Evolutionary conservation across 2,329 filamentous ascomycete species (phyloP), one percentile per base, ranked within the genome.

Genomic region (Trichoderma polysporum): DNA sequence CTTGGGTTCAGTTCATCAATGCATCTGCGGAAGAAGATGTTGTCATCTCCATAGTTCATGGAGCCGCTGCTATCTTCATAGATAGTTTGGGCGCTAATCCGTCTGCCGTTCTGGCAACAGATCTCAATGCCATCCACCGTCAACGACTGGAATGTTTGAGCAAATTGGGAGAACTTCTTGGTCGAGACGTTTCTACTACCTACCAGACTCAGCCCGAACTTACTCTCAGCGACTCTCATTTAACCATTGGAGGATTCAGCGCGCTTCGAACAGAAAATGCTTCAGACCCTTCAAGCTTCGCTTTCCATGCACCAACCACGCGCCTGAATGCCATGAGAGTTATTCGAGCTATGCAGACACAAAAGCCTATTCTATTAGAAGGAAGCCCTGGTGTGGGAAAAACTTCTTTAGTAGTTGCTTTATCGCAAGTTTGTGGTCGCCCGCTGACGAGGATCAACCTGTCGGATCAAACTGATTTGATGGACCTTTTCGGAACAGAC

Each of bases 341-440:
- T 35, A 86, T 96, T 65, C 89, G 95, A 69, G 96, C 94, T 15
- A 82, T 99, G 68, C 93, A 97, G 74, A 88, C 97, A 64, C 85
- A 88, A 61, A 97, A 97, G 75, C 94, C 95, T 2, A 94, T 99
- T 63, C 84, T 99, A 7, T 86, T 99, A 2, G 95, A 99, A 80
- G 95, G 96, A 39, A 97, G 92, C 72, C 95, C 95, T n/a, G 95
- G 95, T 76, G 95, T 99, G 25, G 95, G 95, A 66, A 99, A 99
- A 81, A 99, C 95, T 0, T 97, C 94, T 1, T 84, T 99, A 15
- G 88, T 99, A 25, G 90, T 91, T 53, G 94, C 95, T 0, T 83
- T 99, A 53, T 91, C 96, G 1, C 86, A 87, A 71, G 89, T 90
- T 4, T 91, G 92, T 70, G 93, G 94, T 5, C 90, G 90, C 69